Base-by-base conservation (phyloP, 1,139 yeast genomes). In the Schizosaccharomyces versatilis region DNA sequence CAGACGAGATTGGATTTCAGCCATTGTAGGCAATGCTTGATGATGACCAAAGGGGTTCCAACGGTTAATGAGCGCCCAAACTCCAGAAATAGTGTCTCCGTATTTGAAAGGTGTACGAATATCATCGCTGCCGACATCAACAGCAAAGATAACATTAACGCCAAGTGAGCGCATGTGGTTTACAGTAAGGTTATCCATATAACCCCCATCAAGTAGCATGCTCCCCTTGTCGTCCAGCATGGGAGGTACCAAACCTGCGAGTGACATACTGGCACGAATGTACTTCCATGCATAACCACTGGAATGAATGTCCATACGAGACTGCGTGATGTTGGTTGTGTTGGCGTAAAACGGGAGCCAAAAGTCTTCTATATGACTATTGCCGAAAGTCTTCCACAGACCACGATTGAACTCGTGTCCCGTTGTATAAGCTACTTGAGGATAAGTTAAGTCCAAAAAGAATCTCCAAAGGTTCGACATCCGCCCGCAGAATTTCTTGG, bases 381-480 rank as follows among this genome's bases (percentile, higher is more conserved):
- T 93, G 0, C 97, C 97, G 69, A 90, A 83, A 0, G 85, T 77
- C 66, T 90, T 90, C 96, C 97, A 90, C 17, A 90, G 79, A 53
- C 98, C 97, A 61, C 97, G 74, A 66, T 90, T 90, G 67, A 90
- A 90, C 66, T 86, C 97, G 67, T 90, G 95, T 1, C 98, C 98
- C 0, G 98, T 90, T 10, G 94, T 83, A 65, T 90, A 90, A 0
- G 97, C 83, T 0, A 95, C 86, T 0, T 85, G 81, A 0, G 98
- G 98, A 65, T 88, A 83, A 0, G 98, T 90, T 61, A 90, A 68
- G 65, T 90, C 98, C 44, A 84, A 69, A 1, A 80, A 61, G 65
- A 83, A 78, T 61, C 97, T 36, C 98, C 98, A 90, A 7, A 83
- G 59, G 2, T 95, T 83, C 0, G 93, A 78, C 59, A 90, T 73